Evolutionary conservation across 352 stramenopile species (phyloP).

Genomic region (Pythium brachiatum): DNA sequence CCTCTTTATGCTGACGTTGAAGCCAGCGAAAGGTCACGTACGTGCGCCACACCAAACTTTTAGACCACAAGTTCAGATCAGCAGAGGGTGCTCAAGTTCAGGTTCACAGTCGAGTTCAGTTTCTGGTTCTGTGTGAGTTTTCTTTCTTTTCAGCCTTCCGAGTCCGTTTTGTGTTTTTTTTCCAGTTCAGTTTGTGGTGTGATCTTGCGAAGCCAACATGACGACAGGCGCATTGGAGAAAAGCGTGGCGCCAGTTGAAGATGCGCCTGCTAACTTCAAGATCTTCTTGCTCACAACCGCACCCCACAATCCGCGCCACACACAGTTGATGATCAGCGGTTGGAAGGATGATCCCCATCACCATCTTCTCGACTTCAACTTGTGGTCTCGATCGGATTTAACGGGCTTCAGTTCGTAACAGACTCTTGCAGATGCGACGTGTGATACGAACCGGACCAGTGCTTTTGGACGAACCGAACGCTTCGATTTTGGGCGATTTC

Average conservation of each 20-base stretch:
- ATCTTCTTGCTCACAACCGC: background rate
- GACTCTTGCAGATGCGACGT: background rate
- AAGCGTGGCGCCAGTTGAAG: background rate
- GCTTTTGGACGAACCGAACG: background rate
- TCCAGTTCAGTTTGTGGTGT: background rate
- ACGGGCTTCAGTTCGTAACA: background rate
- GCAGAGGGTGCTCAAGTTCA: background rate
- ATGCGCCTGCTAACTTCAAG: background rate
- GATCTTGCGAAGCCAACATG: background rate
- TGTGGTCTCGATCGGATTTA: background rate
- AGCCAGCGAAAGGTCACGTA: background rate
- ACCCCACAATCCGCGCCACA: background rate
- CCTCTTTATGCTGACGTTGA: background rate
- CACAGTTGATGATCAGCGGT: background rate
- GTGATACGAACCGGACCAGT: background rate
- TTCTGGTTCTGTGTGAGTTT: background rate
- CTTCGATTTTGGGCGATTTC: background rate
- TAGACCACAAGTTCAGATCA: background rate
- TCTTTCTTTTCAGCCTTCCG: background rate
- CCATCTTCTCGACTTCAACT: slow-evolving; percentile 1
- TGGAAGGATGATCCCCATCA: background rate
- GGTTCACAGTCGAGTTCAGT: background rate
- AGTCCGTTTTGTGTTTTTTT: background rate
- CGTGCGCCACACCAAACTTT: background rate
- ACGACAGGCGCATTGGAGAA: background rate